A percentile compares a stretch with the other conserved stretches of the same genome.
These are phyloP conservation scores for Amanita muscaria DNA, from an alignment of 768 basidiomycete genomes.

Conservation along the genomic window DNA sequence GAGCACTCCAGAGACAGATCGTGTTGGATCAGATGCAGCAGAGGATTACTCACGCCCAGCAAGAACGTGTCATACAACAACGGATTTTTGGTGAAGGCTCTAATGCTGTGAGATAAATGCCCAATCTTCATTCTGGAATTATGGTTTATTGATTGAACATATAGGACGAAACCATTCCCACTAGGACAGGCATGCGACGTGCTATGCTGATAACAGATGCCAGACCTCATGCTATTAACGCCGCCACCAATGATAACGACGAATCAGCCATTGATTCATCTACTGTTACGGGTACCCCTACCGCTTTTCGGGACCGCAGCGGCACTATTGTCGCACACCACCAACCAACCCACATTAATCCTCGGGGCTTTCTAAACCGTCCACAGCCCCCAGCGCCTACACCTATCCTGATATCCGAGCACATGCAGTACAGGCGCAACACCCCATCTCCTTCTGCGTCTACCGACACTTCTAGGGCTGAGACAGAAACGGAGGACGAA, in stretches of 20 bases:
- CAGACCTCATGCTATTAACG: background rate
- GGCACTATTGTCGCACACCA: slow-evolving; percentile 62
- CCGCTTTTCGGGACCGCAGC: slow-evolving; percentile 54
- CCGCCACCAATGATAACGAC: slow-evolving; percentile 8
- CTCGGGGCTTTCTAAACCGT: slow-evolving; percentile 7
- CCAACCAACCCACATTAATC: slow-evolving; percentile 9
- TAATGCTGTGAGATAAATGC: slow-evolving; percentile 8
- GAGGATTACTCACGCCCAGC: slow-evolving; percentile 5
- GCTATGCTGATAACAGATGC: slow-evolving; percentile 9
- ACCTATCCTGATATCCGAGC: slow-evolving; percentile 10
- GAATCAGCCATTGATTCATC: slow-evolving; percentile 23
- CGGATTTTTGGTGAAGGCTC: slow-evolving; percentile 6
- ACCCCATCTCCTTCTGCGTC: slow-evolving; percentile 31
- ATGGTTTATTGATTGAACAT: background rate
- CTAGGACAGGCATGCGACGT: slow-evolving; percentile 9
- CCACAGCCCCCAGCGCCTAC: slow-evolving; percentile 15
- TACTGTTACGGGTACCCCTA: slow-evolving; percentile 6
- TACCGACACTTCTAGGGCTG: slow-evolving; percentile 45
- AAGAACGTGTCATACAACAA: background rate
- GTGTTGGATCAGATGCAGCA: slow-evolving; percentile 25
- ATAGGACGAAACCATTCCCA: slow-evolving; percentile 14
- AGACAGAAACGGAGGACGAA: slow-evolving; percentile 77
- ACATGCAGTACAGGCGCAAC: slow-evolving; percentile 13
- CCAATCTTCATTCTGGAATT: too few species aligned
- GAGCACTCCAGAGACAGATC: slow-evolving; percentile 48